These are phyloP conservation scores for Pelargonium cotyledonis DNA, from an alignment of 441 rosid genomes.

Conservation along the genomic window DNA sequence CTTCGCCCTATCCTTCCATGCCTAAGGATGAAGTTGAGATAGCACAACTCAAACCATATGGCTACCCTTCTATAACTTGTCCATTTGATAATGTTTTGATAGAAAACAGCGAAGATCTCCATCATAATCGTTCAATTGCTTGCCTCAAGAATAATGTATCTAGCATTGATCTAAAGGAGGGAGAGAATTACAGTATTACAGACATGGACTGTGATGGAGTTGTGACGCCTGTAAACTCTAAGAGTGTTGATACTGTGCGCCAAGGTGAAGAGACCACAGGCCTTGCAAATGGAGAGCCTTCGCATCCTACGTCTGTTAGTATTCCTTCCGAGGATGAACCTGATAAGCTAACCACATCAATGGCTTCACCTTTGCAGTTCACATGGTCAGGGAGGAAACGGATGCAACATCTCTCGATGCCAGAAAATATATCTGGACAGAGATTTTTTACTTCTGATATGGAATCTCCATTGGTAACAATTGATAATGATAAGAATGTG, in stretches of 20 bases:
- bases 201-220: constrained; percentile 16
- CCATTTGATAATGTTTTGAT: constrained; percentile 30
- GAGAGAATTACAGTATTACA: constrained; percentile 11
- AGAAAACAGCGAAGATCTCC: constrained; percentile 20
- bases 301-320: constrained; percentile 13
- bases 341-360: constrained; percentile 19
- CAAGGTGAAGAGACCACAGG: constrained; percentile 23
- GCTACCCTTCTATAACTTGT: constrained; percentile 31
- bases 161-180: constrained; percentile 28
- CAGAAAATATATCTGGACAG: constrained; percentile 21
- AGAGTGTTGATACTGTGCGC: constrained; percentile 15
- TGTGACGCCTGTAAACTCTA: constrained; percentile 20
- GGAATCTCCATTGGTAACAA: constrained; percentile 19
- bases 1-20: constrained; percentile 42
- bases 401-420: constrained; percentile 16
- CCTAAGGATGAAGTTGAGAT: constrained; percentile 45
- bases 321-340: constrained; percentile 25
- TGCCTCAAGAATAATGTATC: constrained; percentile 39
- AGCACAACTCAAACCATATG: constrained; percentile 40
- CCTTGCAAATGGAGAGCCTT: constrained; percentile 23
- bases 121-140: constrained; percentile 25
- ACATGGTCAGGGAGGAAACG: constrained; percentile 26
- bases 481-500: constrained; percentile 22
- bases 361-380: constrained; percentile 25
- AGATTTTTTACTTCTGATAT: constrained; percentile 15